These are phyloP conservation scores for Phytophthora capsici DNA, from an alignment of 352 stramenopile species.

Conservation along the genomic window DNA sequence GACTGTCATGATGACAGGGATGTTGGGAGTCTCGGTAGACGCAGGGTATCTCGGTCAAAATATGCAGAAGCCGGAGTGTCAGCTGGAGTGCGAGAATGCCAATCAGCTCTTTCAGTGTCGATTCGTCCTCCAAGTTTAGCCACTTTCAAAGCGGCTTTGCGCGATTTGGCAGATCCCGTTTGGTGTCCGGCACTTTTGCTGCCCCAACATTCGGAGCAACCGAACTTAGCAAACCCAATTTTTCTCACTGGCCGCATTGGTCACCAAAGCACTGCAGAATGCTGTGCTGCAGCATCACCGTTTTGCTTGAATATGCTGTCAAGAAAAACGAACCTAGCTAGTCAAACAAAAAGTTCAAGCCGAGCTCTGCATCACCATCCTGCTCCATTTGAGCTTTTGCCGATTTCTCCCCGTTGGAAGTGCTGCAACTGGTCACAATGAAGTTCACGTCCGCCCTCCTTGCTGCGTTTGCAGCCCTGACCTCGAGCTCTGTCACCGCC, in stretches of 20 bases:
- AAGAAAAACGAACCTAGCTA: slow-evolving; percentile 16
- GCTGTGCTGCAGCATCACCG: background rate
- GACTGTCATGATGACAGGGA: too few relatives aligned
- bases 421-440: slow-evolving; percentile 14
- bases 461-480: slow-evolving; percentile 7
- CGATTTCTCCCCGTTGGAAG: slow-evolving; percentile 1
- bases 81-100: slow-evolving; percentile 13
- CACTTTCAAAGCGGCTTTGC: slow-evolving; percentile 12
- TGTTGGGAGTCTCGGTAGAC: slow-evolving; percentile 10
- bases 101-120: background rate
- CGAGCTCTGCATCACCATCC: slow-evolving; percentile 10
- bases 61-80: slow-evolving; percentile 6
- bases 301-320: background rate
- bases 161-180: slow-evolving; percentile 38
- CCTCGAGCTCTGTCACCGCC: slow-evolving; percentile 7
- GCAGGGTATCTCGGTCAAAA: background rate
- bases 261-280: too few relatives aligned
- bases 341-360: slow-evolving; percentile 9
- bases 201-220: slow-evolving; percentile 25
- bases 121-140: background rate
- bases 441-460: slow-evolving; percentile 21
- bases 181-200: slow-evolving; percentile 25
- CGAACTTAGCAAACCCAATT: slow-evolving; percentile 28
- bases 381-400: slow-evolving; percentile 39
- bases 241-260: too few relatives aligned